A percentile compares a stretch with the other conserved stretches of the same genome.
Conservation (phyloP, 2,329 filamentous ascomycete genomes). For the Arachnopeziza araneosa region DNA sequence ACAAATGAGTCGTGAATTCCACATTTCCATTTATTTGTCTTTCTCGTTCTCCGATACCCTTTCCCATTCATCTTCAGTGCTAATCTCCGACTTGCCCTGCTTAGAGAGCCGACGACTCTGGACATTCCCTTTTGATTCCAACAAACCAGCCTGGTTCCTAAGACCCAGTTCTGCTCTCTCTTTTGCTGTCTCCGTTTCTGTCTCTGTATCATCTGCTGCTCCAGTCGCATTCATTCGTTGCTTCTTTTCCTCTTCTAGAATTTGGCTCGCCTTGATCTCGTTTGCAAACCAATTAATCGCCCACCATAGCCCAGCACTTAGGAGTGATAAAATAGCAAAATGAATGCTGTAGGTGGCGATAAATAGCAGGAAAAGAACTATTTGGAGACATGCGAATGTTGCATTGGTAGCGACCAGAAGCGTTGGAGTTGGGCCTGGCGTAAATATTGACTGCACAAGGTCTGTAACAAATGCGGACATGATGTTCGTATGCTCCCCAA, state of each 20-base stretch:
- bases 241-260: conserved; percentile 36
- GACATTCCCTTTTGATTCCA: conserved; percentile 23
- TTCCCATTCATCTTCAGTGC: conserved; percentile 97
- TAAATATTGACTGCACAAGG: conserved; percentile 91
- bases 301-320: conserved; percentile 83
- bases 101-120: conserved; percentile 30
- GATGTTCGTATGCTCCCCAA: conserved; percentile 2
- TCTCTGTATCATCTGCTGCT: conserved; percentile 32
- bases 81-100: conserved; percentile 51
- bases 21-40: conserved; percentile 38
- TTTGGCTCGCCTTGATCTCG: conserved; percentile 50
- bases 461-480: conserved; percentile 64
- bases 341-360: conserved; percentile 81
- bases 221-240: conserved; percentile 14
- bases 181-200: conserved; percentile 48
- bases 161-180: conserved; percentile 27
- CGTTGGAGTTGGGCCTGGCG: conserved; percentile 80
- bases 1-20: not conserved
- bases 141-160: conserved; percentile 26
- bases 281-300: conserved; percentile 94
- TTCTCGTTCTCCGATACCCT: conserved; percentile 76
- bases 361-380: conserved; percentile 70
- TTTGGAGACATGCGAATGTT: conserved; percentile 79
- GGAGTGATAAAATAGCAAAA: conserved; percentile 73
- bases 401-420: conserved; percentile 86